A percentile compares a stretch with the other conserved stretches of the same genome.
Conservation (phyloP, 345 rosid genomes). For the Citropsis articulata region DNA sequence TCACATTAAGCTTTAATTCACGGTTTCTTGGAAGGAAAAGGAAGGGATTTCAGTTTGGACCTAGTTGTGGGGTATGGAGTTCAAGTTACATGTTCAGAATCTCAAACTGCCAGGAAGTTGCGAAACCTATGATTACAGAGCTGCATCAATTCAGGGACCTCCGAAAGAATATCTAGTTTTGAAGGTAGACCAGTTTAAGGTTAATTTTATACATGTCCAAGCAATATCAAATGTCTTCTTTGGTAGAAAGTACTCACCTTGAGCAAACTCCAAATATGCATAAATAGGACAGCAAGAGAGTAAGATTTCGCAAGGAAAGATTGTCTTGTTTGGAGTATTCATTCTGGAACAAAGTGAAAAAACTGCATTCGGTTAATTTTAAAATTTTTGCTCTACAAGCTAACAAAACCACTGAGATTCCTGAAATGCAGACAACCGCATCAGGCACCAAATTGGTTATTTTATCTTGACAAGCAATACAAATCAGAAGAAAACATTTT, state of each 20-base stretch:
- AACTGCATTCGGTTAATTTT: not conserved
- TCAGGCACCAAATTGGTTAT: not conserved
- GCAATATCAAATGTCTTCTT: conserved; percentile 8
- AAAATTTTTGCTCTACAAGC: not conserved
- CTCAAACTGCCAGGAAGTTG: not conserved
- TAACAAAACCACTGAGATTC: not conserved
- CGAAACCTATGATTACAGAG: not conserved
- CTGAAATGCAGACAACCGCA: not conserved
- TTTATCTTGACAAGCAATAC: not conserved
- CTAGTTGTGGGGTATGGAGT: not conserved
- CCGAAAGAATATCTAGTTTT: not conserved
- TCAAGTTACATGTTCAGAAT: not conserved
- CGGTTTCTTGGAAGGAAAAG: not conserved
- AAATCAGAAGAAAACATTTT: not conserved
- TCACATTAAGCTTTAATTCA: not conserved
- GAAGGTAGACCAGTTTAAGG: not conserved
- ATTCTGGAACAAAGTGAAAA: conserved; percentile 44
- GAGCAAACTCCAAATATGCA: conserved; percentile 83
- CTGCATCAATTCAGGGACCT: not conserved
- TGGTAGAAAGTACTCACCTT: conserved; percentile 44
- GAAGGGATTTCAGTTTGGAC: not conserved
- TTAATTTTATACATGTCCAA: not conserved
- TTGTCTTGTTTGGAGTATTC: conserved; percentile 77
- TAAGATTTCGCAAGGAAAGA: conserved; percentile 72
- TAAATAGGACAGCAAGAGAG: conserved; percentile 76